phyloP scores from a whole-genome alignment of 148 eudicot species.

The Hydrangea macrophylla region DNA sequence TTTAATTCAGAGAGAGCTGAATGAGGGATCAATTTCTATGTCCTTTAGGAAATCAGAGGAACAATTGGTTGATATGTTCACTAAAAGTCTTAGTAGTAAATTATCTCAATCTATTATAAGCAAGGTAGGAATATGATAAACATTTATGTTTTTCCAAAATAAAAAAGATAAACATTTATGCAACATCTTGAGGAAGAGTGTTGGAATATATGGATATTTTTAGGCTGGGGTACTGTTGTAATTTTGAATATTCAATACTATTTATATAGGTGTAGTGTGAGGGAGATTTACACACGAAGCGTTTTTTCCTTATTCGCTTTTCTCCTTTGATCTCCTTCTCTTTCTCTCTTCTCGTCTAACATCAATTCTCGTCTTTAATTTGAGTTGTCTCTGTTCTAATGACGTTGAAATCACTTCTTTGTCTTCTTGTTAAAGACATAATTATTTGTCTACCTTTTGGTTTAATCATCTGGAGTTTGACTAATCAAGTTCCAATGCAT shows the following conservation, averaged over 20 bases:
- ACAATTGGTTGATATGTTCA: background rate
- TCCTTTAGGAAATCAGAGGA: background rate
- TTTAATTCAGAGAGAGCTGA: background rate
- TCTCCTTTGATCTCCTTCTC: no score
- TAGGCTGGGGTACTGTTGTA: no score
- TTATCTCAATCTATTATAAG: background rate
- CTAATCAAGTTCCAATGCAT: background rate
- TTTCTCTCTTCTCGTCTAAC: no score
- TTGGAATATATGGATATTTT: no score
- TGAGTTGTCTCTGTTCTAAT: background rate
- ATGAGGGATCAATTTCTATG: background rate
- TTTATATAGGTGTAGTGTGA: no score
- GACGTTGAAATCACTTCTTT: background rate
- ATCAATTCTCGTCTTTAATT: no score
- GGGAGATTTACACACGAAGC: no score
- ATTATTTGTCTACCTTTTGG: background rate
- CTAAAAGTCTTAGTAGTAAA: background rate
- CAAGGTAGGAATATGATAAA: background rate
- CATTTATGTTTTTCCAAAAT: no score
- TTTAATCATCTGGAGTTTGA: slow-evolving; percentile 4
- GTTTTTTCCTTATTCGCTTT: no score
- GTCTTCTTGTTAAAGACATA: background rate
- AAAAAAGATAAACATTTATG: background rate
- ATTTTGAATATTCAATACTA: no score
- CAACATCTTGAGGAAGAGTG: background rate